These are phyloP conservation scores for Neurospora sp. DNA, from an alignment of 495 filamentous ascomycete species.

Conservation along the genomic window DNA sequence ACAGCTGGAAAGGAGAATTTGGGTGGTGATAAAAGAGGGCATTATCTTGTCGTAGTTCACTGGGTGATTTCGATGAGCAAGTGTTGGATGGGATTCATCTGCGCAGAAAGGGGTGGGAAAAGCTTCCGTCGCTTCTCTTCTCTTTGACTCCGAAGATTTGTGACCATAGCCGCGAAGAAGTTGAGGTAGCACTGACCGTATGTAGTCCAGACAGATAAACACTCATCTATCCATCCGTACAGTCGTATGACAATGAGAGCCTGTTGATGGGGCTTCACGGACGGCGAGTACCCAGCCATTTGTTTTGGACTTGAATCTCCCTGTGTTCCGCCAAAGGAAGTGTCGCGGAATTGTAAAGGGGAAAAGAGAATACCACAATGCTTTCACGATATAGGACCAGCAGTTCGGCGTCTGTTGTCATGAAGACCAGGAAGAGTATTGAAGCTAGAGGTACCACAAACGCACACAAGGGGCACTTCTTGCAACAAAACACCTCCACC, in stretches of 20 bases:
- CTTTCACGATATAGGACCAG: no score
- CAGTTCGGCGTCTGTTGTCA: no score
- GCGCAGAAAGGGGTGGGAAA: background rate
- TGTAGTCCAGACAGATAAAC: background rate
- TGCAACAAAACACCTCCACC: no score
- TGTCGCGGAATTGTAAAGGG: no score
- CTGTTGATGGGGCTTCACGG: background rate
- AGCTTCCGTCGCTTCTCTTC: background rate
- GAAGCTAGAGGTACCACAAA: no score
- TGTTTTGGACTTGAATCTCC: background rate
- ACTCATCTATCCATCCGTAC: background rate
- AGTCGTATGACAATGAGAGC: background rate
- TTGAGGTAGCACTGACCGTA: background rate
- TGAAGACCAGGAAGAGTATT: no score
- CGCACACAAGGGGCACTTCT: no score
- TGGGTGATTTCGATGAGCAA: background rate
- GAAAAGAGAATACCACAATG: no score
- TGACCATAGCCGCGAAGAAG: background rate
- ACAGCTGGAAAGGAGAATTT: background rate
- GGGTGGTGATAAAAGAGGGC: background rate
- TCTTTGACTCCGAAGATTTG: background rate
- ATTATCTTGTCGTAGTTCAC: background rate
- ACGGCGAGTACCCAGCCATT: background rate
- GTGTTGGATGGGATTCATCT: background rate
- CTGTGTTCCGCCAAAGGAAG: background rate